These are phyloP conservation scores for Drechslera avenae DNA, from an alignment of 2,329 filamentous ascomycete species.

Conservation along the genomic window DNA sequence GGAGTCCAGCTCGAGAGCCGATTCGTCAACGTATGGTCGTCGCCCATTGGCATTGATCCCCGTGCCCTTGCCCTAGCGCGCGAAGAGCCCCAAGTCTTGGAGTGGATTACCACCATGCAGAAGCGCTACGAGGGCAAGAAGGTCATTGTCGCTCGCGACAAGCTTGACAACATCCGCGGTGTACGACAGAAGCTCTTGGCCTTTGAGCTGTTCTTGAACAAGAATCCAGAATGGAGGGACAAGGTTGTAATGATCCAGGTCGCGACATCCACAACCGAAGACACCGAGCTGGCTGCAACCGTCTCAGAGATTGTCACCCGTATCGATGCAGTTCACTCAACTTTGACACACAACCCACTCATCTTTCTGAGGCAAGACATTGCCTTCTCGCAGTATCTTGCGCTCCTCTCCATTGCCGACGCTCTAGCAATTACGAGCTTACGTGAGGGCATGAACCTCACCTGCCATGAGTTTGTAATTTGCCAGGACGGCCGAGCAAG, in stretches of 20 bases:
- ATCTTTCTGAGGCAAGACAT: slow-evolving; percentile 96
- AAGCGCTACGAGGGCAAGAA: slow-evolving; percentile 87
- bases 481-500: slow-evolving; percentile 82
- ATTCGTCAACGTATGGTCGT: slow-evolving; percentile 84
- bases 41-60: slow-evolving; percentile 91
- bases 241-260: slow-evolving; percentile 92
- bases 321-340: slow-evolving; percentile 90
- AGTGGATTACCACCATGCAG: slow-evolving; percentile 79
- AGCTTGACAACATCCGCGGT: slow-evolving; percentile 89
- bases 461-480: slow-evolving; percentile 89
- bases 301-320: slow-evolving; percentile 93
- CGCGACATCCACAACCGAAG: slow-evolving; percentile 86
- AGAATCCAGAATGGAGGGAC: slow-evolving; percentile 87
- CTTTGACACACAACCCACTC: slow-evolving; percentile 87
- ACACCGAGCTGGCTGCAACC: slow-evolving; percentile 82
- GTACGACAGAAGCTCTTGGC: slow-evolving; percentile 92
- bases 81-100: slow-evolving; percentile 71
- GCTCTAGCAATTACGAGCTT: slow-evolving; percentile 93
- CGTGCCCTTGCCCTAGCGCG: slow-evolving; percentile 73
- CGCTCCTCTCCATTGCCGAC: slow-evolving; percentile 85
- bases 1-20: slow-evolving; percentile 90
- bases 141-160: slow-evolving; percentile 90
- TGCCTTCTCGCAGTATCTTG: slow-evolving; percentile 90
- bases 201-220: slow-evolving; percentile 92
- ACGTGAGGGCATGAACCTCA: slow-evolving; percentile 96